These are phyloP conservation scores for Nicotiana tomentosiformis DNA, from an alignment of 257 asterid genomes.

Conservation along the genomic window DNA sequence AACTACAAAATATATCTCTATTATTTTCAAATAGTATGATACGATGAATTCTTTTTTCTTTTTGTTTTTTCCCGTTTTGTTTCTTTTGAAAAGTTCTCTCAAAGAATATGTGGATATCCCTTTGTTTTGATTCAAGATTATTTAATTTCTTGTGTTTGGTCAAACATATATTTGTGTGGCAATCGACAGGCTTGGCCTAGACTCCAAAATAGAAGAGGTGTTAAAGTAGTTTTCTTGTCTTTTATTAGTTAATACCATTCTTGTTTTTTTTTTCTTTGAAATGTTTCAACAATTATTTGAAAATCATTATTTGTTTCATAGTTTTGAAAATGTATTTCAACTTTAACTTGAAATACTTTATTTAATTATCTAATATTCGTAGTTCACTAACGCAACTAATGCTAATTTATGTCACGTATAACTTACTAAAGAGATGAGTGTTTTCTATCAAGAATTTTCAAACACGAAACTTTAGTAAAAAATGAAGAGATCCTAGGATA, in stretches of 20 bases:
- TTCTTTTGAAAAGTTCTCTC: not conserved
- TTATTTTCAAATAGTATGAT: not conserved
- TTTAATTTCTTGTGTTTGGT: not conserved
- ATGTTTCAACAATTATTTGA: not conserved
- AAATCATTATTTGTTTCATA: not conserved
- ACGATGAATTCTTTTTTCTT: not conserved
- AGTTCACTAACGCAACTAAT: not conserved
- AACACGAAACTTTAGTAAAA: not conserved
- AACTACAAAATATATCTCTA: not conserved
- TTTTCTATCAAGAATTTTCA: too few species aligned
- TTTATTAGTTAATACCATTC: not conserved
- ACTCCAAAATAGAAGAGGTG: not conserved
- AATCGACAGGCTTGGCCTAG: not conserved
- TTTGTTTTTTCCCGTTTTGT: not conserved
- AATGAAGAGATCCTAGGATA: not conserved
- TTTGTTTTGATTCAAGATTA: not conserved
- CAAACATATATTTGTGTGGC: not conserved
- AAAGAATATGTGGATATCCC: not conserved
- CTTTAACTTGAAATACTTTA: not conserved
- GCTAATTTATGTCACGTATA: fast-evolving
- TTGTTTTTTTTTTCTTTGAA: not conserved
- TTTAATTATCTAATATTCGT: not conserved
- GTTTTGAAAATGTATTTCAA: not conserved
- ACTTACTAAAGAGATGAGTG: not conserved
- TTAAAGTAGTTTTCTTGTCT: not conserved